Evolutionary conservation across 2,329 filamentous ascomycete genomes (phyloP).

Genomic region (Colletotrichum graminicola): DNA sequence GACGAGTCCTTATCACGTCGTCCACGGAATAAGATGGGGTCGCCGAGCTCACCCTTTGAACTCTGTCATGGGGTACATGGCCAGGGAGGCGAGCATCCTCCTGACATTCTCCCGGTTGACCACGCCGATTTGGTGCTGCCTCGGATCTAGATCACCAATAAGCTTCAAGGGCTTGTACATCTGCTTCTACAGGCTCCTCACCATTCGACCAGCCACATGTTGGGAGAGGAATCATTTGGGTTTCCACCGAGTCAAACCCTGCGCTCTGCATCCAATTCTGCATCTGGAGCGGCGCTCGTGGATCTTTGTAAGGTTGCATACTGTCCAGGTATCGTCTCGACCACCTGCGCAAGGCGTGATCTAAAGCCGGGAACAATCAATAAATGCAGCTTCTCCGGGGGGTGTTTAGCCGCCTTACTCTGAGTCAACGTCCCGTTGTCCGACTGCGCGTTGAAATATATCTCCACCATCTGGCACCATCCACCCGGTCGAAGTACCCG

Average conservation of each 20-base stretch:
- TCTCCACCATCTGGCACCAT: slow-evolving; percentile 91
- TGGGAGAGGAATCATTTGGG: slow-evolving; percentile 73
- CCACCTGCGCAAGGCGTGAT: slow-evolving; percentile 76
- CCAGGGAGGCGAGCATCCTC: slow-evolving; percentile 65
- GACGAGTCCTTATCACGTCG: neutral
- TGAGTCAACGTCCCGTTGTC: slow-evolving; percentile 83
- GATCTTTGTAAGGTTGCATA: slow-evolving; percentile 74
- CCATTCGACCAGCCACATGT: slow-evolving; percentile 78
- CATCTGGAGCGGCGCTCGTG: slow-evolving; percentile 72
- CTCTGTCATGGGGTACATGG: slow-evolving; percentile 68
- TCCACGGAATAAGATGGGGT: neutral
- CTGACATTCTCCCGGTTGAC: slow-evolving; percentile 68
- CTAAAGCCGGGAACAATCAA: slow-evolving; percentile 50
- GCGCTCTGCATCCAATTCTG: slow-evolving; percentile 68
- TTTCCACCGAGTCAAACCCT: slow-evolving; percentile 77
- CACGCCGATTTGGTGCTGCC: slow-evolving; percentile 65
- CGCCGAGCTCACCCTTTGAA: slow-evolving; percentile 56
- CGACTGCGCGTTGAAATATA: slow-evolving; percentile 88
- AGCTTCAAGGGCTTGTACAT: slow-evolving; percentile 1
- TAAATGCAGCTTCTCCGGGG: slow-evolving; percentile 23
- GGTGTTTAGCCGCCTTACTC: slow-evolving; percentile 56
- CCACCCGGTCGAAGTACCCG: slow-evolving; percentile 79
- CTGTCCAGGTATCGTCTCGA: slow-evolving; percentile 73
- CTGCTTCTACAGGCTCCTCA: slow-evolving; percentile 50
- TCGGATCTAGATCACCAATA: slow-evolving; percentile 55